Evolutionary conservation across 1,284 basidiomycete genomes (phyloP).

Genomic region (Farysia itapuensis): DNA sequence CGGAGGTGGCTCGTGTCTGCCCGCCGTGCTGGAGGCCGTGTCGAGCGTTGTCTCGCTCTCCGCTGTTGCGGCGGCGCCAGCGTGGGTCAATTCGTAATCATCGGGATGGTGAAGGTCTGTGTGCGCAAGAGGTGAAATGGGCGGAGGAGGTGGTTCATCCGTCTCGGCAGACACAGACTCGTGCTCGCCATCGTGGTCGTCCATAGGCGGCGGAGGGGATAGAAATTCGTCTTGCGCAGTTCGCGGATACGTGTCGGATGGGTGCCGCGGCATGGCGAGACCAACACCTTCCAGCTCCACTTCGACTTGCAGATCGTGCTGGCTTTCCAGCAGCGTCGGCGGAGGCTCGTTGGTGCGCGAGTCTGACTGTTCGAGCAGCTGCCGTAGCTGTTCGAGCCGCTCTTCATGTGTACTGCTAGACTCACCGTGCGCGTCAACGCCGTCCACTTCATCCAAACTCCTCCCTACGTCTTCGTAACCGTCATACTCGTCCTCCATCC

Average conservation of each 20-base stretch:
- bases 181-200: too few species aligned
- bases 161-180: too few species aligned
- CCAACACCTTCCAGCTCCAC: constrained; percentile 53
- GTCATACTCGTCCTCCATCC: constrained; percentile 44
- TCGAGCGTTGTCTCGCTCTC: constrained; percentile 22
- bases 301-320: constrained; percentile 47
- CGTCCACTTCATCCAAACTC: constrained; percentile 13
- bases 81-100: background rate
- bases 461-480: constrained; percentile 48
- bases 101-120: too few species aligned
- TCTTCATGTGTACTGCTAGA: constrained; percentile 13
- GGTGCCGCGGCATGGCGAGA: constrained; percentile 39
- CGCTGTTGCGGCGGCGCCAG: background rate
- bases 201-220: too few species aligned
- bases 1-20: constrained; percentile 14
- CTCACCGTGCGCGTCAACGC: background rate
- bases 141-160: constrained; percentile 22
- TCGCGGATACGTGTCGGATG: constrained; percentile 16
- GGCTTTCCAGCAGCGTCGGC: constrained; percentile 41
- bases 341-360: constrained; percentile 27
- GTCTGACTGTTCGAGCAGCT: constrained; percentile 20
- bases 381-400: constrained; percentile 29
- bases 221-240: constrained; percentile 1
- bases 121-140: constrained; percentile 6
- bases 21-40: constrained; percentile 1